phyloP scores from a whole-genome alignment of 441 rosid species.

The Croton setiger region DNA sequence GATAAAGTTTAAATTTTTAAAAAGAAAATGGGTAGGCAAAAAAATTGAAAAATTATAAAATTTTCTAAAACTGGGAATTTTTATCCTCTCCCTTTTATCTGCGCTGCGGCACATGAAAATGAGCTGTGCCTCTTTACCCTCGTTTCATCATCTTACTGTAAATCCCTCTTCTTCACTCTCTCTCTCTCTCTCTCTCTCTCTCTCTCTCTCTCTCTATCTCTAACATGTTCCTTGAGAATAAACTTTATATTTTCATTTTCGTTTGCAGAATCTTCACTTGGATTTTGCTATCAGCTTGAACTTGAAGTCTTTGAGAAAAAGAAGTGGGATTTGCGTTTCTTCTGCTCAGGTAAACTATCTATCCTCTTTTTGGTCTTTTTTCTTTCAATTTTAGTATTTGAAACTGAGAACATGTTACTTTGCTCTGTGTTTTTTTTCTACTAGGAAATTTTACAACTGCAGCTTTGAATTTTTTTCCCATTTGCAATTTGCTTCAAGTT shows the following conservation, averaged over 20 bases:
- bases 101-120: no score
- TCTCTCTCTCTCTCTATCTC: neutral
- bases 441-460: no score
- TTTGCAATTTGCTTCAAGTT: neutral
- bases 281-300: slow-evolving; percentile 8
- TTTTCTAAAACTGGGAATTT: no score
- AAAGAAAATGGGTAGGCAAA: no score
- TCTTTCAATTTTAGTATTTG: no score
- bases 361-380: neutral
- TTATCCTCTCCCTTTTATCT: no score
- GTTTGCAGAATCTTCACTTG: slow-evolving; percentile 10
- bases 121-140: neutral
- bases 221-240: neutral
- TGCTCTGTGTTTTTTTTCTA: neutral
- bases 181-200: neutral
- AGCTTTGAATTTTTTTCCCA: neutral
- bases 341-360: slow-evolving; percentile 15
- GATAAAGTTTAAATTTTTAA: no score
- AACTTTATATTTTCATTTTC: neutral
- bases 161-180: no score
- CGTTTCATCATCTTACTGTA: neutral
- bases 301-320: neutral
- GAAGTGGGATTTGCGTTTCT: slow-evolving; percentile 2
- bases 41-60: no score
- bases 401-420: no score